phyloP scores from a whole-genome alignment of 2,329 filamentous ascomycete species.

The Monosporascus sp. region DNA sequence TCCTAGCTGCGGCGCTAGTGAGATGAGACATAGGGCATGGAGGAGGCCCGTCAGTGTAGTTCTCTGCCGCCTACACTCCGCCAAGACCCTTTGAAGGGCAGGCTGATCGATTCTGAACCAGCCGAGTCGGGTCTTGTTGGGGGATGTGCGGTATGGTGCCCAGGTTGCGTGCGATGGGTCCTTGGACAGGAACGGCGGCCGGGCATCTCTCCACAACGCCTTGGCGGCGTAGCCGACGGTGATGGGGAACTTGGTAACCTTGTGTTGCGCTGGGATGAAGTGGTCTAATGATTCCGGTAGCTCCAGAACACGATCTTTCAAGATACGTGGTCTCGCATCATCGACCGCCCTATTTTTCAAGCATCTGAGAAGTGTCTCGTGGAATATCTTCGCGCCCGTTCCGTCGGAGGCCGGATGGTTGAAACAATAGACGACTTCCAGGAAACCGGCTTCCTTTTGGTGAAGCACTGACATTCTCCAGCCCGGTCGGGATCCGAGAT shows the following conservation, averaged over 20 bases:
- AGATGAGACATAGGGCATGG: constrained; percentile 7
- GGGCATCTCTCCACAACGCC: constrained; percentile 7
- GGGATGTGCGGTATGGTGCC: constrained; percentile 4
- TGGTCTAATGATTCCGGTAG: background rate
- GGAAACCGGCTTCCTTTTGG: background rate
- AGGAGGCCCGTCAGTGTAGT: constrained; percentile 19
- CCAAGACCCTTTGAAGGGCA: constrained; percentile 6
- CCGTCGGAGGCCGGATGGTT: constrained; percentile 11
- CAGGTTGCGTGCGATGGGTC: constrained; percentile 2
- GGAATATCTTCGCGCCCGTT: constrained; percentile 12
- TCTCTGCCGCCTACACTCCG: constrained; percentile 7
- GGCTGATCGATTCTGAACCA: constrained; percentile 6
- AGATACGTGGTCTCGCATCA: constrained; percentile 8
- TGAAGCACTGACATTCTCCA: constrained; percentile 8
- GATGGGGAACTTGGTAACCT: constrained; percentile 8
- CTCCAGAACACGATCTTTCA: constrained; percentile 4
- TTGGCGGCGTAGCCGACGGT: constrained; percentile 3
- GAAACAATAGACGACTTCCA: constrained; percentile 12
- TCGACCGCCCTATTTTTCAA: constrained; percentile 1
- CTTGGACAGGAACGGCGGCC: constrained; percentile 2
- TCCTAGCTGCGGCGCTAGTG: constrained; percentile 7
- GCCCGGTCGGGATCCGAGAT: constrained; percentile 3
- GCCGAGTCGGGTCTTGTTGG: constrained; percentile 6
- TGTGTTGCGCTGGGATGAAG: constrained; percentile 6
- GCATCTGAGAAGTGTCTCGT: constrained; percentile 7